A percentile compares a stretch with the other conserved stretches of the same genome.
Conservation (phyloP, 495 filamentous ascomycete species). For the Aspergillus biplanus region DNA sequence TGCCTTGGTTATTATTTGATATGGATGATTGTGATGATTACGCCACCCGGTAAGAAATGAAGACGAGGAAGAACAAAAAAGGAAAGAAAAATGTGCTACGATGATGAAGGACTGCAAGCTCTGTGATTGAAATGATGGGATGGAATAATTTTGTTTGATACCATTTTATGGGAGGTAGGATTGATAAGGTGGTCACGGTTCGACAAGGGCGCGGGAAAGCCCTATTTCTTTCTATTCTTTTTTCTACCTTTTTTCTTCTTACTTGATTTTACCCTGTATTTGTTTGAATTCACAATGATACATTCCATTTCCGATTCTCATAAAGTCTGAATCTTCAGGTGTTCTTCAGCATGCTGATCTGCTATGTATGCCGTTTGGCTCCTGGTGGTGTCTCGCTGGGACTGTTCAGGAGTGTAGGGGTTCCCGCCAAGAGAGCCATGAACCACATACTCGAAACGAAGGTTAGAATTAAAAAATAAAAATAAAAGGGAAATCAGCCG, state of each 20-base stretch:
- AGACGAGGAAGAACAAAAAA: neutral
- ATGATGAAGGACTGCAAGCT: slow-evolving; percentile 1
- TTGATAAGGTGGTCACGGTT: neutral
- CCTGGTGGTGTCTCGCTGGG: too few species aligned
- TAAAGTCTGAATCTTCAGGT: neutral
- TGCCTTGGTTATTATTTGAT: slow-evolving; percentile 12
- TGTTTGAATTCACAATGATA: neutral
- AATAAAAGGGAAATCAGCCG: too few species aligned
- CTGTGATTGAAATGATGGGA: slow-evolving; percentile 12
- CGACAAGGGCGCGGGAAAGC: neutral
- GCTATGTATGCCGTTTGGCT: too few species aligned
- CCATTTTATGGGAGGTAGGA: neutral
- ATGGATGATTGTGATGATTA: slow-evolving; percentile 20
- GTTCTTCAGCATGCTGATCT: neutral
- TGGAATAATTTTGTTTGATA: slow-evolving; percentile 11
- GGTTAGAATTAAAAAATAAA: too few species aligned
- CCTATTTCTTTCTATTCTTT: neutral
- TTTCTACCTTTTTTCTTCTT: slow-evolving; percentile 4
- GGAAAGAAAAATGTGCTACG: neutral
- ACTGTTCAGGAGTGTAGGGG: too few species aligned
- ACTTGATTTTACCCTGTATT: slow-evolving; percentile 4
- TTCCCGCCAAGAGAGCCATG: too few species aligned
- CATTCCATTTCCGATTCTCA: neutral
- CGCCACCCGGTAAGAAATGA: neutral
- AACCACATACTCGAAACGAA: too few species aligned